Percentiles rank a stretch among this genome's conserved stretches.
These are phyloP conservation scores for Penicillium antarcticum DNA, from an alignment of 495 filamentous ascomycete species.

Conservation along the genomic window DNA sequence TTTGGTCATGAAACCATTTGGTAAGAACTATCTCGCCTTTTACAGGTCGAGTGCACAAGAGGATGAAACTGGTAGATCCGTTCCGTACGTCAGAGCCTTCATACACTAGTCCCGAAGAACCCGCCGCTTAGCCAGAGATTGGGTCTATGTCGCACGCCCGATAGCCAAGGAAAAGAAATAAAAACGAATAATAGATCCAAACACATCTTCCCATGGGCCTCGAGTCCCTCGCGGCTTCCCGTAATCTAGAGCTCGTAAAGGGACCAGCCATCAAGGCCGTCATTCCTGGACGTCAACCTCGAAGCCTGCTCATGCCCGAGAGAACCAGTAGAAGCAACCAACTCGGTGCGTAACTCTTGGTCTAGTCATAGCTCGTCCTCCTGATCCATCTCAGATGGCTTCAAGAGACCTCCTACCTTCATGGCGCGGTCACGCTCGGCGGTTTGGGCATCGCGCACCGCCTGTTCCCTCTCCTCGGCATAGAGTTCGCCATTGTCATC, in stretches of 20 bases:
- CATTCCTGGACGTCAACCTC: constrained; percentile 10
- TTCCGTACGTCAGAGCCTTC: neutral
- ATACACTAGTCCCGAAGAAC: neutral
- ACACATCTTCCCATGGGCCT: neutral
- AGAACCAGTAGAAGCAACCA: constrained; percentile 17
- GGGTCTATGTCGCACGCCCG: constrained; percentile 3
- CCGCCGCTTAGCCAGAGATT: constrained; percentile 2
- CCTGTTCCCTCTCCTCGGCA: constrained; percentile 87
- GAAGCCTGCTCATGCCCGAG: constrained; percentile 1
- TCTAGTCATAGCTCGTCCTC: constrained; percentile 93
- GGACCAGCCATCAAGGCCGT: constrained; percentile 40
- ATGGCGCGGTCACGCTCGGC: constrained; percentile 84
- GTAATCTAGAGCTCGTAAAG: constrained; percentile 34
- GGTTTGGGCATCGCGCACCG: constrained; percentile 69
- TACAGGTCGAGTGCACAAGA: neutral
- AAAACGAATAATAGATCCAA: constrained; percentile 3
- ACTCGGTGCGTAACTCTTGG: constrained; percentile 62
- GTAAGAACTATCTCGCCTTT: neutral
- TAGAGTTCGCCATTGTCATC: constrained; percentile 86
- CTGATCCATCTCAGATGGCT: constrained; percentile 85
- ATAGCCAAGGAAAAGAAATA: neutral
- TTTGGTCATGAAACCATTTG: neutral
- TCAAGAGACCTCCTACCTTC: constrained; percentile 87
- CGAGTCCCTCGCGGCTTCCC: neutral
- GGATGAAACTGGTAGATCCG: neutral